Conservation (phyloP, 2,329 filamentous ascomycete genomes). For the Lachnellula occidentalis region DNA sequence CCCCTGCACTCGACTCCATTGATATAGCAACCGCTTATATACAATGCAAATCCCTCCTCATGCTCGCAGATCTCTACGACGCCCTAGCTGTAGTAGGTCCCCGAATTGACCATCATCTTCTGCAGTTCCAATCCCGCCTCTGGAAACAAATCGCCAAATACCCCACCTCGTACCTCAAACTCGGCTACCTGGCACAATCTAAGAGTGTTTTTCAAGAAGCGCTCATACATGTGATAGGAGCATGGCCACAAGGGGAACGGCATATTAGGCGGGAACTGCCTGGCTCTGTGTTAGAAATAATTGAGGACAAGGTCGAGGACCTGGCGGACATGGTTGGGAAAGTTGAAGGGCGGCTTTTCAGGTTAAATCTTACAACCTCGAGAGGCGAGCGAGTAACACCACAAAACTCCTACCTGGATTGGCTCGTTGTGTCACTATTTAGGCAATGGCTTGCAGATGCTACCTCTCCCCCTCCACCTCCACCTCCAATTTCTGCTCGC, state of each 20-base stretch:
- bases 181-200: conserved; percentile 80
- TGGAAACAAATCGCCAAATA: conserved; percentile 98
- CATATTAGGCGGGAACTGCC: conserved; percentile 70
- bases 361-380: conserved; percentile 68
- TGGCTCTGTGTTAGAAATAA: conserved; percentile 74
- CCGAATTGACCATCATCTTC: conserved; percentile 85
- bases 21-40: conserved; percentile 92
- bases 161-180: conserved; percentile 82
- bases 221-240: conserved; percentile 87
- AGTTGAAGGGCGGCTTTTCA: conserved; percentile 76
- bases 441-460: conserved; percentile 91
- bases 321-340: conserved; percentile 75
- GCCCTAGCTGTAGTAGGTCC: conserved; percentile 82
- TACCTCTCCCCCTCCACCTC: conserved; percentile 64
- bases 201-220: conserved; percentile 83
- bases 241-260: conserved; percentile 79
- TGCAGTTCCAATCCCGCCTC: conserved; percentile 83
- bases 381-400: conserved; percentile 80
- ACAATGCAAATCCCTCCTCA: conserved; percentile 85
- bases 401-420: conserved; percentile 75
- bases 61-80: conserved; percentile 91
- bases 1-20: conserved; percentile 72
- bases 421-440: conserved; percentile 82
- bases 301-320: conserved; percentile 93
- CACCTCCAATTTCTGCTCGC: conserved; percentile 37